A percentile compares a stretch with the other conserved stretches of the same genome.
Evolutionary conservation across 768 basidiomycete species (phyloP).

Genomic region (Lyophyllum shimeji): DNA sequence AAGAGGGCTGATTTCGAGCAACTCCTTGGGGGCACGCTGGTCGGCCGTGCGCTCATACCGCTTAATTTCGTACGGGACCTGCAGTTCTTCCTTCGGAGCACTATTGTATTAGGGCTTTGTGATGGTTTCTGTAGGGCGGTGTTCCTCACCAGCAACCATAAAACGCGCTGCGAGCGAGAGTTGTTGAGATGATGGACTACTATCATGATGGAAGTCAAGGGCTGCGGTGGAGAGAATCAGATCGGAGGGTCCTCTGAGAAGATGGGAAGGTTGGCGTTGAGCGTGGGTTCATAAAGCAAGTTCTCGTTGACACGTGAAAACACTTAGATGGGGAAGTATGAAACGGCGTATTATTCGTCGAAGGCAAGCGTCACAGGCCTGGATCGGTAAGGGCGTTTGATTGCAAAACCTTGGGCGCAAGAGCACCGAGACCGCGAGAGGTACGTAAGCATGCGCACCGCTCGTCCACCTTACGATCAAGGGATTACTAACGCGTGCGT

Average conservation of each 20-base stretch:
- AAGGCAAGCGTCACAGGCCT: too few relatives aligned
- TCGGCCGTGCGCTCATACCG: constrained; percentile 25
- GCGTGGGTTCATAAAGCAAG: neutral
- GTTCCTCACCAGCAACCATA: constrained; percentile 40
- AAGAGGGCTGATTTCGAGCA: constrained; percentile 33
- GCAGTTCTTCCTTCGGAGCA: constrained; percentile 38
- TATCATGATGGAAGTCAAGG: constrained; percentile 12
- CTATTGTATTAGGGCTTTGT: neutral
- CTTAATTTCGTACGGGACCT: constrained; percentile 37
- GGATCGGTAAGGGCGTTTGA: too few relatives aligned
- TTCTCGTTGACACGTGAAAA: too few relatives aligned
- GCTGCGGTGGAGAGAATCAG: neutral
- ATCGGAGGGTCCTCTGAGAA: neutral
- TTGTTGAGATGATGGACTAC: constrained; percentile 45
- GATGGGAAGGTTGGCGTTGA: neutral
- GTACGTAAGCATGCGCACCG: too few relatives aligned
- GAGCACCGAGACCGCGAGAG: too few relatives aligned
- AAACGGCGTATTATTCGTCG: too few relatives aligned
- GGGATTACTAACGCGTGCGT: too few relatives aligned
- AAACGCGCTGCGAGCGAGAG: constrained; percentile 48
- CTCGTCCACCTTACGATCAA: too few relatives aligned
- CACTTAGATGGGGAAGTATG: too few relatives aligned
- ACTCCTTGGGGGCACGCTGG: constrained; percentile 30
- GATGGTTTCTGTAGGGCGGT: too few relatives aligned
- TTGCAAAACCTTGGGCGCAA: too few relatives aligned